These are phyloP conservation scores for Heimioporus retisporus DNA, from an alignment of 1,284 basidiomycete species.

Conservation along the genomic window DNA sequence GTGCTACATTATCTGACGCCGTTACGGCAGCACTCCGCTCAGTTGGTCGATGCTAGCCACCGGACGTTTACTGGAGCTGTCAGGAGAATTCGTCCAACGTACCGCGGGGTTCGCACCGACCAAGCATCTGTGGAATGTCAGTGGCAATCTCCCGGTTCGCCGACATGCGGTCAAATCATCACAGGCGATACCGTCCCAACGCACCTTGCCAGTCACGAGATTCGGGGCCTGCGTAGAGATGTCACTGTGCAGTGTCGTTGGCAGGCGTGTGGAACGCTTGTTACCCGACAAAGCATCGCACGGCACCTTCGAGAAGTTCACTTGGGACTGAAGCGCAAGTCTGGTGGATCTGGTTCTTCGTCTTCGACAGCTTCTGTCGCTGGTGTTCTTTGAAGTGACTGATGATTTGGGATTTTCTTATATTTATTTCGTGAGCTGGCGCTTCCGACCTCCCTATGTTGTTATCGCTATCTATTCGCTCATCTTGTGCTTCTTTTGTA, in stretches of 20 bases:
- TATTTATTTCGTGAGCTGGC: slow-evolving; percentile 2
- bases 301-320: slow-evolving; percentile 29
- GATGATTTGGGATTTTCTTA: neutral
- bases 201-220: slow-evolving; percentile 31
- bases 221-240: slow-evolving; percentile 15
- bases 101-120: neutral
- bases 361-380: neutral
- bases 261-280: slow-evolving; percentile 11
- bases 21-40: neutral
- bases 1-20: neutral
- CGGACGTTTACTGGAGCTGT: neutral
- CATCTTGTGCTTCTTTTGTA: slow-evolving; percentile 8
- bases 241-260: slow-evolving; percentile 18
- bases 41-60: neutral
- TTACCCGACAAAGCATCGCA: slow-evolving; percentile 21
- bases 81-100: neutral
- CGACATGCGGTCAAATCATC: slow-evolving; percentile 19
- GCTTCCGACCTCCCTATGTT: slow-evolving; percentile 4
- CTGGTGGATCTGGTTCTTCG: neutral
- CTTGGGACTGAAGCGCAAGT: slow-evolving; percentile 22
- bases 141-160: slow-evolving; percentile 17
- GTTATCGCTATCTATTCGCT: neutral
- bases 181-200: neutral
- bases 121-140: neutral
- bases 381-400: neutral